Evolutionary conservation across 2,329 filamentous ascomycete genomes (phyloP).

Genomic region (Cladosporium sp.): DNA sequence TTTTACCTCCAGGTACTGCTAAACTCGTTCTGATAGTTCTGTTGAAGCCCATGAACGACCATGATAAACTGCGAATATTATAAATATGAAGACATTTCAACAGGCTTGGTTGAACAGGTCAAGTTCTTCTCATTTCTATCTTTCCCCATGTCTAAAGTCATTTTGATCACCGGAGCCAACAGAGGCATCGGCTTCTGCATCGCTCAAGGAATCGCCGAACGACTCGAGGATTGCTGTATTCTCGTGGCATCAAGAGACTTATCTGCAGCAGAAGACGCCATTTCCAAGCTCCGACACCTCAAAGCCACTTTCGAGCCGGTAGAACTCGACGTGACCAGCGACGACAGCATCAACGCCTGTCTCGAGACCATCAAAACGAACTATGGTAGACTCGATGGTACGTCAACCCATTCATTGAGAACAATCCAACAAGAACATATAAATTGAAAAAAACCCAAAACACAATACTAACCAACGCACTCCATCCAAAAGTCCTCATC

Average conservation of each 20-base stretch:
- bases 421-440: neutral
- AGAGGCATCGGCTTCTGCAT: conserved; percentile 28
- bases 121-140: neutral
- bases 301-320: conserved; percentile 30
- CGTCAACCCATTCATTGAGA: neutral
- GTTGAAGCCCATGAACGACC: neutral
- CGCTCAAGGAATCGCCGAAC: conserved; percentile 26
- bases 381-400: conserved; percentile 33
- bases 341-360: conserved; percentile 29
- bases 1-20: neutral
- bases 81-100: neutral
- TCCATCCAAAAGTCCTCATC: conserved; percentile 37
- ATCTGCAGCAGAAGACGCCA: conserved; percentile 32
- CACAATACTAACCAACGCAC: too few species aligned
- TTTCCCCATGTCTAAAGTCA: conserved; percentile 8
- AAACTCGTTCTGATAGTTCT: neutral
- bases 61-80: neutral
- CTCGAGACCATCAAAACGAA: conserved; percentile 25
- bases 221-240: conserved; percentile 29
- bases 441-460: too few species aligned
- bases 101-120: neutral
- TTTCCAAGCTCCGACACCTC: conserved; percentile 26
- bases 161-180: conserved; percentile 28
- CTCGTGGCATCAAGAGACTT: conserved; percentile 35
- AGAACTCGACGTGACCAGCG: conserved; percentile 33